These are phyloP conservation scores for Bacidia rubella DNA, from an alignment of 495 filamentous ascomycete species.

Conservation along the genomic window DNA sequence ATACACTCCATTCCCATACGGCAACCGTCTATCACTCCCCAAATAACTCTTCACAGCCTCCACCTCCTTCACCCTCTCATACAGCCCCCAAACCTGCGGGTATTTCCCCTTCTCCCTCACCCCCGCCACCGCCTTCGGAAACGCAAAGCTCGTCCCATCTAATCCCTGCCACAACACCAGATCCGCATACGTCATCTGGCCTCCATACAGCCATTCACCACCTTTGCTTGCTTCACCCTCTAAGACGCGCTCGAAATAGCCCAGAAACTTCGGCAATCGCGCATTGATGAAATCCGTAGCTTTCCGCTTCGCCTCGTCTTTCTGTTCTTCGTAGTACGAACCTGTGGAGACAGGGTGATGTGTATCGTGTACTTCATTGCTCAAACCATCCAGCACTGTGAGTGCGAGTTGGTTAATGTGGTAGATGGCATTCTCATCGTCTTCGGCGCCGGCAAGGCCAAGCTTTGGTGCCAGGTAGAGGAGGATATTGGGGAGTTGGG, in stretches of 20 bases:
- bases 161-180: conserved; percentile 52
- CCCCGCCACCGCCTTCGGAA: conserved; percentile 43
- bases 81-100: conserved; percentile 38
- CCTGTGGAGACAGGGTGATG: conserved; percentile 47
- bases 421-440: conserved; percentile 33
- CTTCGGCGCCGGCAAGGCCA: conserved; percentile 32
- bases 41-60: conserved; percentile 47
- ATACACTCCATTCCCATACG: conserved; percentile 44
- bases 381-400: conserved; percentile 51
- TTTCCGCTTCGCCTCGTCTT: conserved; percentile 38
- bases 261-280: conserved; percentile 52
- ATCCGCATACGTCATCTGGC: conserved; percentile 49
- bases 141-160: conserved; percentile 42
- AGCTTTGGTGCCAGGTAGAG: conserved; percentile 43
- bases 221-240: conserved; percentile 32
- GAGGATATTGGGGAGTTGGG: conserved; percentile 52
- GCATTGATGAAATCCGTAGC: conserved; percentile 37
- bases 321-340: conserved; percentile 57
- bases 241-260: conserved; percentile 50
- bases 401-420: conserved; percentile 42
- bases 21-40: conserved; percentile 39
- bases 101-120: conserved; percentile 34
- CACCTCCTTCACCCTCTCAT: conserved; percentile 38
- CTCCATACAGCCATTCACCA: conserved; percentile 46
- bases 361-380: conserved; percentile 51